These are phyloP conservation scores for Linderina pennispora DNA, from an alignment of 192 early-diverging fungal genomes.

Conservation along the genomic window DNA sequence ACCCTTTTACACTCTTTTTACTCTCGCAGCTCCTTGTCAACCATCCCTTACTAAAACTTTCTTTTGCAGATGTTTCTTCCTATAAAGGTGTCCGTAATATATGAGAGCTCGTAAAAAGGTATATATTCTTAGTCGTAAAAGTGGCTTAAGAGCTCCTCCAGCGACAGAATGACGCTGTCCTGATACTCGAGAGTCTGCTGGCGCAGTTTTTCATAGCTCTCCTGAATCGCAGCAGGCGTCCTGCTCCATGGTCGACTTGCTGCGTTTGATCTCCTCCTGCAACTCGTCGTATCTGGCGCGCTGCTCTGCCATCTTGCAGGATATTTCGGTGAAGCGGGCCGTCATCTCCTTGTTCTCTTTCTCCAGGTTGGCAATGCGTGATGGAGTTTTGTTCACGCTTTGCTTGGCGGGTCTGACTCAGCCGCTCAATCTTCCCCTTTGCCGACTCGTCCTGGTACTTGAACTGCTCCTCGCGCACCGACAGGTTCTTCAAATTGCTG, in stretches of 20 bases:
- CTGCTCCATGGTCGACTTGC: slow-evolving; percentile 22
- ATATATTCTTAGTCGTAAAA: slow-evolving; percentile 23
- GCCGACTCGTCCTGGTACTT: slow-evolving; percentile 36
- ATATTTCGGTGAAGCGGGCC: slow-evolving; percentile 21
- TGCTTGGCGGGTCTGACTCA: slow-evolving; percentile 24
- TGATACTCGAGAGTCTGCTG: slow-evolving; percentile 45
- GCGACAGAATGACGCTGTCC: slow-evolving; percentile 38
- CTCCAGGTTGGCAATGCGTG: slow-evolving; percentile 22
- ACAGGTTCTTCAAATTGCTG: slow-evolving; percentile 17
- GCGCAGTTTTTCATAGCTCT: slow-evolving; percentile 28
- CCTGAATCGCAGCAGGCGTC: slow-evolving; percentile 32
- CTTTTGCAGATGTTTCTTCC: no score
- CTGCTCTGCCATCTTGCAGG: slow-evolving; percentile 24
- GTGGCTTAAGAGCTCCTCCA: slow-evolving; percentile 33
- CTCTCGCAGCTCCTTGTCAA: no score
- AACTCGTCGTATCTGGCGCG: slow-evolving; percentile 23
- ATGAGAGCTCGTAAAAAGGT: no score
- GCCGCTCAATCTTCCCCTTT: slow-evolving; percentile 39
- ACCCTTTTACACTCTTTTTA: no score
- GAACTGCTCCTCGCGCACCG: slow-evolving; percentile 39
- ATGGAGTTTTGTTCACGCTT: slow-evolving; percentile 26
- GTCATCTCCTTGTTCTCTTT: slow-evolving; percentile 24
- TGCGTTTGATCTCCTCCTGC: slow-evolving; percentile 21
- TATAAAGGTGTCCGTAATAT: no score
- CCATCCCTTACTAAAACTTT: no score